phyloP scores from a whole-genome alignment of 2,329 filamentous ascomycete species.

The Orbilia blumenaviensis region DNA sequence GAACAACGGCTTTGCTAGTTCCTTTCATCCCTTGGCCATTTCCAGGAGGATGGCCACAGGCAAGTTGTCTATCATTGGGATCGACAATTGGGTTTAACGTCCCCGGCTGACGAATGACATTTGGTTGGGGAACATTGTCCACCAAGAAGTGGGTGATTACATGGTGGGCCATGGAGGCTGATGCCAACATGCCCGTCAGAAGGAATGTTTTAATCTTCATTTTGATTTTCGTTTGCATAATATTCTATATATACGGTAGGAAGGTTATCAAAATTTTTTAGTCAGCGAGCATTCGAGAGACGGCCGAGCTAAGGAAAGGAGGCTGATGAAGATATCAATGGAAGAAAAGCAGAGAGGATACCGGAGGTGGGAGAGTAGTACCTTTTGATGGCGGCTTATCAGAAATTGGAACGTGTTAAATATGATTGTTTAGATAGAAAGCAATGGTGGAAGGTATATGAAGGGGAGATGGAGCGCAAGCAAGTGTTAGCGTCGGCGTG shows the following conservation, averaged over 20 bases:
- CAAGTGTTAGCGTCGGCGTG: not conserved
- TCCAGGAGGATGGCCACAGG: slow-evolving; percentile 20
- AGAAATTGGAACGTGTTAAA: not conserved
- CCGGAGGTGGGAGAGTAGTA: not conserved
- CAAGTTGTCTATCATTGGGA: slow-evolving; percentile 8
- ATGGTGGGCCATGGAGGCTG: slow-evolving; percentile 17
- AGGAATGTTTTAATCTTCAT: not conserved
- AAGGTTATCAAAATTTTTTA: too few relatives aligned
- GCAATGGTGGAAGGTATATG: not conserved
- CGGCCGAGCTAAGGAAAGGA: not conserved
- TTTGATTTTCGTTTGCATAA: not conserved
- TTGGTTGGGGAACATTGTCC: slow-evolving; percentile 20
- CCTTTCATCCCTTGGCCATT: slow-evolving; percentile 30
- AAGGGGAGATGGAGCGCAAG: not conserved
- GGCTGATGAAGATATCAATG: not conserved
- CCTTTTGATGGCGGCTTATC: not conserved
- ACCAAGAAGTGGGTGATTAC: slow-evolving; percentile 30
- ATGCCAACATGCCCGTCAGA: not conserved
- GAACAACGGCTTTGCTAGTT: not conserved
- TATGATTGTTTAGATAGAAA: not conserved
- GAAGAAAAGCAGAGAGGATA: not conserved
- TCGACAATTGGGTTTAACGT: slow-evolving; percentile 28
- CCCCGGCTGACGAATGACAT: slow-evolving; percentile 44
- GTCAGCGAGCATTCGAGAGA: too few relatives aligned
- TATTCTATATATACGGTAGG: slow-evolving; percentile 7